Evolutionary conservation across 495 filamentous ascomycete genomes (phyloP).

Genomic region (Aspergillus saccharolyticus): DNA sequence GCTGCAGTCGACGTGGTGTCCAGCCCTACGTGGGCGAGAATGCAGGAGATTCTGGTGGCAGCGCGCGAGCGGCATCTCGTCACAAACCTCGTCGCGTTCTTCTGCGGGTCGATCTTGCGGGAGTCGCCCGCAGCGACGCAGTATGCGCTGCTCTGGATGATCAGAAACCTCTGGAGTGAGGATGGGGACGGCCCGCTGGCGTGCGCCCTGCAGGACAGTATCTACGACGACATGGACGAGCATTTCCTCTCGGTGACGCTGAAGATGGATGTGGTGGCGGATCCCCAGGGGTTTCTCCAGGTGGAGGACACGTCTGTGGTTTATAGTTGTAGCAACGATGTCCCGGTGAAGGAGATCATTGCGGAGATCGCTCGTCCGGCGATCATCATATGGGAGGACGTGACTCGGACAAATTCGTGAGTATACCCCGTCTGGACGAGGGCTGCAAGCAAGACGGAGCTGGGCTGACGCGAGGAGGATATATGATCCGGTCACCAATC

Average conservation of each 20-base stretch:
- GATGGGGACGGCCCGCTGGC: background rate
- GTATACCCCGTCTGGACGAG: background rate
- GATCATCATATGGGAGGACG: slow-evolving; percentile 25
- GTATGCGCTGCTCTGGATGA: background rate
- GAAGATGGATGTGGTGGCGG: slow-evolving; percentile 16
- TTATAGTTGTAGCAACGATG: slow-evolving; percentile 19
- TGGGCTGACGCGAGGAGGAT: background rate
- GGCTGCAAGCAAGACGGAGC: background rate
- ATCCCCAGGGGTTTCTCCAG: slow-evolving; percentile 26
- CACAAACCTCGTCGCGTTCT: background rate
- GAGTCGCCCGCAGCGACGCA: background rate
- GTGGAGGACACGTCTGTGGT: slow-evolving; percentile 24
- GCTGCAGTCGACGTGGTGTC: no score
- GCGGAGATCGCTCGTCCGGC: slow-evolving; percentile 26
- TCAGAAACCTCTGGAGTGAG: background rate
- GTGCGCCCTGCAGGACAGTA: slow-evolving; percentile 25
- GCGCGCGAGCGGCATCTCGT: background rate
- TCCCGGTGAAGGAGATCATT: slow-evolving; percentile 27
- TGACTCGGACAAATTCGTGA: background rate
- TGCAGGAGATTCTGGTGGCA: background rate
- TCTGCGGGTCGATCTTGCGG: background rate
- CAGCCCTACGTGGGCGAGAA: background rate
- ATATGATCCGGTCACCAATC: slow-evolving; percentile 6
- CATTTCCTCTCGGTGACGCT: slow-evolving; percentile 8
- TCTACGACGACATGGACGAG: slow-evolving; percentile 16